These are phyloP conservation scores for Daedaleopsis sinensis DNA, from an alignment of 768 basidiomycete species.

Conservation along the genomic window DNA sequence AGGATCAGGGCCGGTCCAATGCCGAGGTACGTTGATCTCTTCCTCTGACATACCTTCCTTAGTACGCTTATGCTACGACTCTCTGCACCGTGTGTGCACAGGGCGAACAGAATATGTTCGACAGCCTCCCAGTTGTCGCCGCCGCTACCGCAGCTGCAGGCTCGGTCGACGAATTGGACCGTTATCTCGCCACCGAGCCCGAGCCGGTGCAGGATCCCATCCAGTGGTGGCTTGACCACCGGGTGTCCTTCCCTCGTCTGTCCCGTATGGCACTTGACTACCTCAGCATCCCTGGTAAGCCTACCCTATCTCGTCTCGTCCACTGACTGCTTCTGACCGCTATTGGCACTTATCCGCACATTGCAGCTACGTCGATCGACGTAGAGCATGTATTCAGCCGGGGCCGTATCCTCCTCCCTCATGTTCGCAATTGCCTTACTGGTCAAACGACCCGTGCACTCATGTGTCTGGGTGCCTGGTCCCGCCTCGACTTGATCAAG, in stretches of 20 bases:
- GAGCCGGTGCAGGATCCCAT: conserved; percentile 31
- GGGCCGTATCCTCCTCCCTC: conserved; percentile 11
- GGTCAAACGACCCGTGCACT: conserved; percentile 20
- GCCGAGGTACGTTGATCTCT: too few relatives aligned
- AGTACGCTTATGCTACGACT: too few relatives aligned
- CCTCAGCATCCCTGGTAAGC: not conserved
- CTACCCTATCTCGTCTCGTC: not conserved
- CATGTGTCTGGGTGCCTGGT: not conserved
- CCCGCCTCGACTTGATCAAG: not conserved
- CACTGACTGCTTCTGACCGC: too few relatives aligned
- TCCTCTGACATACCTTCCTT: too few relatives aligned
- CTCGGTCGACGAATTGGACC: conserved; percentile 31
- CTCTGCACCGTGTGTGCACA: too few relatives aligned
- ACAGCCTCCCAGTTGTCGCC: conserved; percentile 10
- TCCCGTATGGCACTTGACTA: not conserved
- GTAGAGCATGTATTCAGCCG: conserved; percentile 18
- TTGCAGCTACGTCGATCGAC: conserved; percentile 15
- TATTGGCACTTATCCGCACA: not conserved
- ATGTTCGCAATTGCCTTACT: conserved; percentile 2
- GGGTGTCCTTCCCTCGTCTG: conserved; percentile 29
- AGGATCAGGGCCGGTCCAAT: too few relatives aligned
- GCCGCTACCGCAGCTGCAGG: conserved; percentile 13
- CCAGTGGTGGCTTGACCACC: conserved; percentile 34
- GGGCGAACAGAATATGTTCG: conserved; percentile 41
- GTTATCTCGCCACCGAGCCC: conserved; percentile 30